A percentile compares a stretch with the other conserved stretches of the same genome.
phyloP scores from a whole-genome alignment of 2,329 filamentous ascomycete species.

The Sphaerulina musiva region DNA sequence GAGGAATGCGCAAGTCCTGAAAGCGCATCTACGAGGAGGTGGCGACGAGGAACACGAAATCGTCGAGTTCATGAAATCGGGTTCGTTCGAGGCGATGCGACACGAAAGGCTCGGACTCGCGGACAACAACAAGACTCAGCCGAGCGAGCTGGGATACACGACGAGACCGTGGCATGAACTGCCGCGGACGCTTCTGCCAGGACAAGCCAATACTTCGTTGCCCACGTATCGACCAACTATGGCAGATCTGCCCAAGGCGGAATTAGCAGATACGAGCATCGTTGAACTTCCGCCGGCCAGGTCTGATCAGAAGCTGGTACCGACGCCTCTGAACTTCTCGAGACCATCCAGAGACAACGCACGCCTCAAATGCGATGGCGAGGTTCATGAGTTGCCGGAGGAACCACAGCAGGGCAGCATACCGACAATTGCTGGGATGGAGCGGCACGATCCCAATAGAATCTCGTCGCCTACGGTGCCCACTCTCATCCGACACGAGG shows the following conservation, averaged over 20 bases:
- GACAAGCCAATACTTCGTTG: slow-evolving; percentile 4
- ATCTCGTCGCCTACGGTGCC: slow-evolving; percentile 5
- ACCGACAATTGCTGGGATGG: neutral
- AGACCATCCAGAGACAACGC: neutral
- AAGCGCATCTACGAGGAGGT: neutral
- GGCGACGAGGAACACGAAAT: slow-evolving; percentile 1
- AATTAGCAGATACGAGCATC: slow-evolving; percentile 4
- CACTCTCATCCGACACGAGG: neutral
- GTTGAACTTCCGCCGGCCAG: neutral
- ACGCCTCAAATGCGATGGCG: neutral
- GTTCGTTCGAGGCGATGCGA: slow-evolving; percentile 1
- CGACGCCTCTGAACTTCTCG: slow-evolving; percentile 2
- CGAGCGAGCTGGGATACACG: slow-evolving; percentile 4
- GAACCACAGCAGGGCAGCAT: neutral
- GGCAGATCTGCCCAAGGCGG: neutral
- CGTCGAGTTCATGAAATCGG: slow-evolving; percentile 8
- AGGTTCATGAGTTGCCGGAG: neutral
- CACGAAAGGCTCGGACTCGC: neutral
- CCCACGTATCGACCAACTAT: neutral
- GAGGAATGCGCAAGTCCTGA: neutral
- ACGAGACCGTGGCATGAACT: slow-evolving; percentile 3
- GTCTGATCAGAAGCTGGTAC: neutral
- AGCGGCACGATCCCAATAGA: slow-evolving; percentile 2
- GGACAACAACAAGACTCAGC: neutral
- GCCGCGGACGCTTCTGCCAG: neutral